Base-by-base conservation (phyloP, 2,329 filamentous ascomycete genomes). In the Diatrype stigma region DNA sequence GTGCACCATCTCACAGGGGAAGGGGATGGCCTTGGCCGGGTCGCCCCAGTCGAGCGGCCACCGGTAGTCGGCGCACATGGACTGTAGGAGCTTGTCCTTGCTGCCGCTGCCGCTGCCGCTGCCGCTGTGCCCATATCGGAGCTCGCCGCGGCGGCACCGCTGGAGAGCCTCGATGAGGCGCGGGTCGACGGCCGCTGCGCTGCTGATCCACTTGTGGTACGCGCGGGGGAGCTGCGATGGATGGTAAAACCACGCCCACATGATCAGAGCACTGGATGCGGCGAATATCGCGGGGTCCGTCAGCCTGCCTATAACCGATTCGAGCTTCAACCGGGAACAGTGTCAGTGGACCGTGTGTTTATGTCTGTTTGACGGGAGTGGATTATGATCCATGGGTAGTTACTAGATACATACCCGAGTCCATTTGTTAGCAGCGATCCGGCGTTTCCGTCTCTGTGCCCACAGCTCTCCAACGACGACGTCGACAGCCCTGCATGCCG, bases 231-330 rank as follows among this genome's bases (percentile, higher is more conserved):
- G 77, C 19, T 81, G 78, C 34, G 81, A 76, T 0, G 90, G 89
- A 10, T 75, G 67, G 71, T 93, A 96, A 66, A 95, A 86, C 88
- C 89, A 96, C 17, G 89, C 81, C 86, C 89, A 93, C 90, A 95
- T 96, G 58, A 95, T 85, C 35, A 89, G 72, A 21, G 85, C 86
- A 37, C 81, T 84, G 19, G 88, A 91, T 32, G 78, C 67, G 42
- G 86, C 82, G 67, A 96, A 95, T 17, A 92, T 71, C 6, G 80
- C 70, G 3, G 88, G 81, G 63, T 93, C 87, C n/a, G 82, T 73
- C 35, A 82, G 65, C 10, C 56, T 66, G 22, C 72, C 71, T 54
- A 75, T 56, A 22, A 67, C 50, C 11, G 67, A 62, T 54, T 82
- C 77, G 12, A 73, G 48, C 60, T 61, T 60, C 42, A n/a, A n/a